Evolutionary conservation across 495 filamentous ascomycete species (phyloP).

Genomic region (Hypoxylon trugodes): DNA sequence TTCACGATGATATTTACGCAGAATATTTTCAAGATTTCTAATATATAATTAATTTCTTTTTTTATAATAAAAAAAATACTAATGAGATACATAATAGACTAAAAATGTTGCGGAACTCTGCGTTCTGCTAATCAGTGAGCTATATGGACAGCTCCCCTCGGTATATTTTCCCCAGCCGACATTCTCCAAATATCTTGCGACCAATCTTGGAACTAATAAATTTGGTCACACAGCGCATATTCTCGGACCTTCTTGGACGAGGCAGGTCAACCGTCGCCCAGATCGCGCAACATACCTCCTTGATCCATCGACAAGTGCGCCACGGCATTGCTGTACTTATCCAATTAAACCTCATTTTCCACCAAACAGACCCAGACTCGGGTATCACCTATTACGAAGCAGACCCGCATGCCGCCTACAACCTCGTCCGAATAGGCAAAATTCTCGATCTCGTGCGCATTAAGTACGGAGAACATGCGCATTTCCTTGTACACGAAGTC

Average conservation of each 20-base stretch:
- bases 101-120: conserved; percentile 81
- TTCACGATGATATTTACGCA: too few relatives aligned
- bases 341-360: conserved; percentile 85
- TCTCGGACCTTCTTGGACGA: conserved; percentile 75
- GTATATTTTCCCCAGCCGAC: conserved; percentile 63
- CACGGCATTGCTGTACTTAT: conserved; percentile 83
- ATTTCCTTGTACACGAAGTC: conserved; percentile 75
- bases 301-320: conserved; percentile 73
- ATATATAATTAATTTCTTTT: too few relatives aligned
- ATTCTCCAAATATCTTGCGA: background rate
- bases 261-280: conserved; percentile 78
- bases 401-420: conserved; percentile 76
- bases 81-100: conserved; percentile 48
- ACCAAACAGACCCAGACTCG: conserved; percentile 70
- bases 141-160: conserved; percentile 87
- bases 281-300: conserved; percentile 70
- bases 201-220: conserved; percentile 25
- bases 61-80: conserved; percentile 15
- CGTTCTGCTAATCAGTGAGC: conserved; percentile 84
- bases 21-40: too few relatives aligned
- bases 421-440: conserved; percentile 79
- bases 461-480: conserved; percentile 73
- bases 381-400: conserved; percentile 80
- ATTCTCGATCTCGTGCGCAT: conserved; percentile 78
- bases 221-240: conserved; percentile 67